phyloP scores from a whole-genome alignment of 495 filamentous ascomycete species.

The Neurospora discreta region DNA sequence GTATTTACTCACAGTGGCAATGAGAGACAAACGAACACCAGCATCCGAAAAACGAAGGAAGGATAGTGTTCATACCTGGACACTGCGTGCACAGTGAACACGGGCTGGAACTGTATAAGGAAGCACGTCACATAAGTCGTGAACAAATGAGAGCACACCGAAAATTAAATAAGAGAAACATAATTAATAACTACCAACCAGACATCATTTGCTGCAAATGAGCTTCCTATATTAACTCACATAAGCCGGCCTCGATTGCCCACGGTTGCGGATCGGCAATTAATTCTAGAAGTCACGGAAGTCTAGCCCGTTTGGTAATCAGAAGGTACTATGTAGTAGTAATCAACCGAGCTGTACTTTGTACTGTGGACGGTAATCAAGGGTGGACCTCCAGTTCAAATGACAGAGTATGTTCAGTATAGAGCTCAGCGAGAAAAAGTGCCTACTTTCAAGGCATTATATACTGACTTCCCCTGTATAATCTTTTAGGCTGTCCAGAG shows the following conservation, averaged over 20 bases:
- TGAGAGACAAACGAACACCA: not conserved
- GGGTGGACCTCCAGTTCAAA: slow-evolving; percentile 15
- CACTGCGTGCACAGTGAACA: not conserved
- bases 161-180: not conserved
- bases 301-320: slow-evolving; percentile 16
- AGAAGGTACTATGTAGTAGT: no score
- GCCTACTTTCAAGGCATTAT: not conserved
- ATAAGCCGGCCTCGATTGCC: not conserved
- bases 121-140: not conserved
- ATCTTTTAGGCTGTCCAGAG: no score
- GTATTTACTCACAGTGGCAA: not conserved
- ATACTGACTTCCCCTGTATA: no score
- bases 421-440: not conserved
- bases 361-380: slow-evolving; percentile 17
- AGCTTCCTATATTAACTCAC: not conserved
- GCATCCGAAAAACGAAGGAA: not conserved
- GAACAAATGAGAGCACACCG: not conserved
- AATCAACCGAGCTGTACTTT: slow-evolving; percentile 16
- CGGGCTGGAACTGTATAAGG: not conserved
- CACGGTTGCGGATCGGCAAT: slow-evolving; percentile 10
- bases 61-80: not conserved
- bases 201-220: not conserved
- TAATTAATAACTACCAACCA: not conserved
- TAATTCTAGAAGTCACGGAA: slow-evolving; percentile 14
- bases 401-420: slow-evolving; percentile 1